A percentile compares a stretch with the other conserved stretches of the same genome.
These are phyloP conservation scores for Penicillium sp. DNA, from an alignment of 2,329 filamentous ascomycete genomes.

Conservation along the genomic window DNA sequence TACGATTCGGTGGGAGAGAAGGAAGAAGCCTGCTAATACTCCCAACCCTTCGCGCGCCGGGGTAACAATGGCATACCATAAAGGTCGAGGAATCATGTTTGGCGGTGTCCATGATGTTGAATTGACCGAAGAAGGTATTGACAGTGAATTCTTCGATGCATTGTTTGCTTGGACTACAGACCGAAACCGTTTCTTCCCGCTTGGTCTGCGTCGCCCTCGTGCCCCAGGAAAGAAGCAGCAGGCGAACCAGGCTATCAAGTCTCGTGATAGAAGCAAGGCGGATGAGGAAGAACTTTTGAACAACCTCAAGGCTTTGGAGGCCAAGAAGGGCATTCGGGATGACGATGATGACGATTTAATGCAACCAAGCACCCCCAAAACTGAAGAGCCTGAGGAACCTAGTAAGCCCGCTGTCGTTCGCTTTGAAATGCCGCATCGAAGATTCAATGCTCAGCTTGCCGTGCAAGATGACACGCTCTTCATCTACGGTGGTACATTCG, in stretches of 20 bases:
- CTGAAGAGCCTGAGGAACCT: constrained; percentile 57
- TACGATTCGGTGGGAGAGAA: constrained; percentile 83
- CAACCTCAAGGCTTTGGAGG: constrained; percentile 84
- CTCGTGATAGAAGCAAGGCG: constrained; percentile 74
- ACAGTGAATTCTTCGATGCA: constrained; percentile 95
- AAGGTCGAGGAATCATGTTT: constrained; percentile 88
- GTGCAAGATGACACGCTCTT: constrained; percentile 93
- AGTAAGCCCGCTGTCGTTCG: constrained; percentile 66
- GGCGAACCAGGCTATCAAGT: constrained; percentile 50
- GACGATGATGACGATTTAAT: constrained; percentile 48
- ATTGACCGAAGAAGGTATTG: constrained; percentile 89
- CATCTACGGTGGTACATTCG: constrained; percentile 93
- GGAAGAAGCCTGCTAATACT: constrained; percentile 89
- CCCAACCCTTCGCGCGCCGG: constrained; percentile 84
- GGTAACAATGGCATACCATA: constrained; percentile 92
- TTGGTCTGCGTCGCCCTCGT: constrained; percentile 75
- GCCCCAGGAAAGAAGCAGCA: constrained; percentile 65
- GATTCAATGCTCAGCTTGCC: constrained; percentile 89
- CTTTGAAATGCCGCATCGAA: constrained; percentile 83
- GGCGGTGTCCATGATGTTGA: constrained; percentile 94
- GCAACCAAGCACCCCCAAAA: constrained; percentile 49
- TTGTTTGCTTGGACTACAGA: constrained; percentile 95
- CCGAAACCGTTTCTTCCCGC: constrained; percentile 89
- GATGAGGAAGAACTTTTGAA: constrained; percentile 88
- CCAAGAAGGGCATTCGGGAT: constrained; percentile 67